Evolutionary conservation across 2,329 filamentous ascomycete genomes (phyloP).

Genomic region (Neospermospora avenae): DNA sequence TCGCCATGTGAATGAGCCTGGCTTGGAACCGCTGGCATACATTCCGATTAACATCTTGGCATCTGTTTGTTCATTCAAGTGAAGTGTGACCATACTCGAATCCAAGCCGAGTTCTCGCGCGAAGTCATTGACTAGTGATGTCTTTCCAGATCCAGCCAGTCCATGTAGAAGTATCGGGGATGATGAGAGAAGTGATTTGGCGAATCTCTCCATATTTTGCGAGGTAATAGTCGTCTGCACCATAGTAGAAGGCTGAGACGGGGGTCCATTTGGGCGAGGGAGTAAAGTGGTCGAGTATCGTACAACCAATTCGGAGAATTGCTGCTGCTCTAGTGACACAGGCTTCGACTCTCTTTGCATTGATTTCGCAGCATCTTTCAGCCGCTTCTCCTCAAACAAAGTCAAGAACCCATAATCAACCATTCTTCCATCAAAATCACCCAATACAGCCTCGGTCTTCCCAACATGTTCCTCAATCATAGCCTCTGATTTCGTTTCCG

Average conservation of each 20-base stretch:
- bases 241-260: constrained; percentile 48
- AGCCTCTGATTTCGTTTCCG: constrained; percentile 73
- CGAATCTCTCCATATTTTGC: constrained; percentile 68
- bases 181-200: constrained; percentile 60
- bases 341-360: background rate
- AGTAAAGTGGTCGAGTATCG: constrained; percentile 66
- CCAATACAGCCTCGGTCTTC: constrained; percentile 56
- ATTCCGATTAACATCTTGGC: constrained; percentile 94
- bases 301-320: constrained; percentile 58
- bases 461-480: constrained; percentile 67
- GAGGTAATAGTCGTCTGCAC: constrained; percentile 71
- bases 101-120: constrained; percentile 77
- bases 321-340: constrained; percentile 32
- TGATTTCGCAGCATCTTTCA: constrained; percentile 22
- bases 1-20: constrained; percentile 88
- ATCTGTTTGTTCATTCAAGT: constrained; percentile 97
- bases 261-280: constrained; percentile 54
- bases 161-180: constrained; percentile 80
- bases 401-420: constrained; percentile 77
- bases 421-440: constrained; percentile 68
- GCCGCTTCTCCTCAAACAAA: constrained; percentile 50
- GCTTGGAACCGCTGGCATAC: constrained; percentile 84
- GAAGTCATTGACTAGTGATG: constrained; percentile 76
- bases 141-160: constrained; percentile 85
- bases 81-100: constrained; percentile 83